Base-by-base conservation (phyloP, 495 filamentous ascomycete genomes). In the Penicillium soppii region DNA sequence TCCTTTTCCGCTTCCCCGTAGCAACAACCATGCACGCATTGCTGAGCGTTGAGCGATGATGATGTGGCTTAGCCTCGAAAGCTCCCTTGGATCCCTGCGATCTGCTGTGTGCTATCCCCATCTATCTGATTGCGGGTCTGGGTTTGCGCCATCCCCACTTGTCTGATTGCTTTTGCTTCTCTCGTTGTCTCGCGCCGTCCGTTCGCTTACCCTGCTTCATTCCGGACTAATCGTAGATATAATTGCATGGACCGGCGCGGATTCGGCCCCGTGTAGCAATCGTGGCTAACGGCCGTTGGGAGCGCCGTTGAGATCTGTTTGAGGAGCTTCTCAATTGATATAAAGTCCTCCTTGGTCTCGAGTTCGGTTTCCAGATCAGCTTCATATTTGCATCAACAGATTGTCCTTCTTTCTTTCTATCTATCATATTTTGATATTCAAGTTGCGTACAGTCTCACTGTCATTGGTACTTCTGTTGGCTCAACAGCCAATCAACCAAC, bases 181-280 rank as follows among this genome's bases (percentile, higher is more conserved):
- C 30, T 36, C 17, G 26, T 27, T 39, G 37, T 55, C 39, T 55
- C 38, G 37, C 12, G 38, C 47, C 36, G 50, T 33, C 19, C 58
- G 58, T 65, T 64, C 54, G 61, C 50, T 54, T 16, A 38, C 36
- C 42, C 52, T 65, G 61, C 45, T 25, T 45, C 50, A 21, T 59
- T 48, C 61, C 58, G 61, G n/a, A 7, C 36, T 22, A 27, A 17
- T n/a, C n/a, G n/a, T 15, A 22, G 4, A 37, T 51, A 39, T 57
- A 53, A 62, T 65, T 65, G 61, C 47, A 56, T 58, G 42, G 43
- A 27, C 27, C 23, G 27, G 21, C 43, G 40, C 42, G 38, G 22
- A 23, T 51, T 37, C 44, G 44, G 50, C 38, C 20, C 26, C 40
- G 50, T 45, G 22, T 43, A 47, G 47, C 16, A 17, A 26, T 16